phyloP scores from a whole-genome alignment of 257 asterid species.

The Gentiana dahurica region DNA sequence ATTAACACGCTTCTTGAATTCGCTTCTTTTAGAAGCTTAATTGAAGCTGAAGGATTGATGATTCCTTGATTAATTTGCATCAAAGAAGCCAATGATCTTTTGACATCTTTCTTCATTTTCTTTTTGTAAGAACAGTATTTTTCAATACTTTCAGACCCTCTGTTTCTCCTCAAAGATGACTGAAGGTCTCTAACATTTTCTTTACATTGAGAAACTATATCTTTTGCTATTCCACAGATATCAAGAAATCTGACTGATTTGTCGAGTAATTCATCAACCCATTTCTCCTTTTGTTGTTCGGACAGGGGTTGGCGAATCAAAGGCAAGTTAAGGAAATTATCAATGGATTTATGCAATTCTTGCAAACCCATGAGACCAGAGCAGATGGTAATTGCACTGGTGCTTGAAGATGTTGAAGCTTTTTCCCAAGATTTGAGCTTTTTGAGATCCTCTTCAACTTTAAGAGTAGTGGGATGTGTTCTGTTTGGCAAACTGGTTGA shows the following conservation, averaged over 20 bases:
- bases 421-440: slow-evolving; percentile 5
- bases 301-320: slow-evolving; percentile 15
- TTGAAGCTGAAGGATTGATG: slow-evolving; percentile 6
- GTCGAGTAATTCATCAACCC: too few species aligned
- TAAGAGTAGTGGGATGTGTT: slow-evolving; percentile 25
- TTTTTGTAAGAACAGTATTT: too few species aligned
- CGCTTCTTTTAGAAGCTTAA: slow-evolving; percentile 16
- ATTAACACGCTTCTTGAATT: slow-evolving; percentile 8
- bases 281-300: slow-evolving; percentile 3
- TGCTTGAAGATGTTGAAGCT: background rate
- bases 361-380: slow-evolving; percentile 12
- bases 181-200: too few species aligned
- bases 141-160: too few species aligned
- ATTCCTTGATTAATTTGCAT: slow-evolving; percentile 11
- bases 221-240: slow-evolving; percentile 15
- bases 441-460: slow-evolving; percentile 14
- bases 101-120: too few species aligned
- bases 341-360: slow-evolving; percentile 10
- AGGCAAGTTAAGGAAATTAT: slow-evolving; percentile 24
- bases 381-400: slow-evolving; percentile 10
- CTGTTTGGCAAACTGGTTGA: slow-evolving; percentile 28
- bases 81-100: too few species aligned
- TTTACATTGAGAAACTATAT: slow-evolving; percentile 6
- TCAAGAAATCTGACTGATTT: too few species aligned
- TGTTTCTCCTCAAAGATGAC: slow-evolving; percentile 16